Evolutionary conservation across 164 flowering plant genomes (phyloP), one percentile per base, ranked within the genome.

Genomic region (Nymphaea colorata): DNA sequence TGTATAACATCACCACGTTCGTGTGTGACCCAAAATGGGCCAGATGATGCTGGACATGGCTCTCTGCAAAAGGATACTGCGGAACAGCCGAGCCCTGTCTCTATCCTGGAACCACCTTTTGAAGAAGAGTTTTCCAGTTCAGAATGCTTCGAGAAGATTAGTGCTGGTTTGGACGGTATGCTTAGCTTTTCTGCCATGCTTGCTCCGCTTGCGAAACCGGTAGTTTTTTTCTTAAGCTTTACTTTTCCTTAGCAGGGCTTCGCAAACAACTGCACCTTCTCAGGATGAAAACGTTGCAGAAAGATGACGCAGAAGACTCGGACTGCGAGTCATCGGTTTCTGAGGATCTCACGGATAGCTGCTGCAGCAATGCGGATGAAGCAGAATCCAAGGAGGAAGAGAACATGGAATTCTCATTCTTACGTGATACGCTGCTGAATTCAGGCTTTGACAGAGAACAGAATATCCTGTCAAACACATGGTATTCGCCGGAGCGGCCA

Each of bases 71-170:
- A 87, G 75, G 95, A 85, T 57, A 61, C 12, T 1, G 80, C 82
- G 64, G 91, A 83, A 60, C 90, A 87, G 69, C 92, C 90, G 8
- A 94, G 93, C 75, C 93, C 96, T 18, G 79, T 85, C 76, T 94
- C 97, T 53, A 84, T 88, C 70, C 74, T 94, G 61, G 91, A 88
- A 75, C 79, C 83, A 69, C 75, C 89, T 68, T 88, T 82, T 72
- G 64, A 64, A 42, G 96, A 85, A 69, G 93, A 94, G 61, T n/a
- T 70, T 5, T 80, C 88, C 67, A 75, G 87, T 75, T 80, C 92
- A 51, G 94, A 93, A 59, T 86, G 93, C 77, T 87, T 89, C 74
- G 93, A 83, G 76, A 82, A 82, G 72, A 76, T 90, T 77, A 87
- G 82, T 79, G 87, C 87, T 73, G 96, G 86, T 66, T 82, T 91